Evolutionary conservation across 148 eudicot genomes (phyloP), one percentile per base, ranked within the genome.

Genomic region (Bassia scoparia): DNA sequence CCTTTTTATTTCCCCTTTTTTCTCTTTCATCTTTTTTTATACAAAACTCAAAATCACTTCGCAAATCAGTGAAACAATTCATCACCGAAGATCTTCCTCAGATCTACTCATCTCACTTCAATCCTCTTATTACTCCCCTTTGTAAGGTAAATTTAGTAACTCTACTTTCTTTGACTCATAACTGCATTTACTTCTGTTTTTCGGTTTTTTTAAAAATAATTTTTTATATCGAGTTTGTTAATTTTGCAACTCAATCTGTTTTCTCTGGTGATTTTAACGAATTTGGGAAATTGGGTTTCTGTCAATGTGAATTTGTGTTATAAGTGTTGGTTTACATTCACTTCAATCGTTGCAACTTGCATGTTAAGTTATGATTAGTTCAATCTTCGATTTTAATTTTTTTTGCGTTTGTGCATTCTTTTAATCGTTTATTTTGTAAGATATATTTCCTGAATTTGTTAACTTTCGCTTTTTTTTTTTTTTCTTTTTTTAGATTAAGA

Each of bases 71-170:
- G 50, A 58, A 70, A 55, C 41, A 74, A 68, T 70, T 30, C 35
- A 52, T 81, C 61, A 73, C 80, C 72, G 76, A 80, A 80, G 86
- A 76, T 82, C 74, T 74, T 50, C 67, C 61, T 38, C 69, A 79
- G 85, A 76, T 83, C 80, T 66, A 56, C 29, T 41, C 56, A 55
- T 58, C 38, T 16, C 2, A n/a, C 31, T n/a, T 62, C 73, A 27
- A 23, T 17, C 33, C 41, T 29, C 30, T 58, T 20, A 20, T 58
- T 50, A 35, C 61, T 46, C 46, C 67, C 26, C 34, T 9, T 73
- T 30, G 2, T 55, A 54, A 54, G 76, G 72, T 63, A 72, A 15
- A 30, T 37, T 33, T 0, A 16, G 43, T 69, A 27, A 31, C 68
- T 68, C 37, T 41, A 23, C 62, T 26, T 58, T 17, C 18, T 56